Conservation (phyloP, 2,329 filamentous ascomycete genomes). For the Mycocentrospora acerina region DNA sequence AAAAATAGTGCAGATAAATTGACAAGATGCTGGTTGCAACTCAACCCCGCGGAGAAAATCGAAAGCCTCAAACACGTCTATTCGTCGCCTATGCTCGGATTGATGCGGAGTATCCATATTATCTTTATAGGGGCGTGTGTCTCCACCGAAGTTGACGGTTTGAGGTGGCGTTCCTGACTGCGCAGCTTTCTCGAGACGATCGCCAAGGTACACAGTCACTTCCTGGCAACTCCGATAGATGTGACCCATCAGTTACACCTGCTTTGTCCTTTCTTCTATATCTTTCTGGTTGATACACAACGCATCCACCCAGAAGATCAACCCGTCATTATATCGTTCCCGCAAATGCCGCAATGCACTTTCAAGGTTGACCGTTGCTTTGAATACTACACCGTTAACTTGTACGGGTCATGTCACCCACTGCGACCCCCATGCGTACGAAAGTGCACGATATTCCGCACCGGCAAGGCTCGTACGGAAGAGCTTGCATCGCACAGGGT, state of each 20-base stretch:
- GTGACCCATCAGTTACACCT: constrained; percentile 18
- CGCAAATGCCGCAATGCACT: constrained; percentile 13
- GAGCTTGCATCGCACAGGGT: no score
- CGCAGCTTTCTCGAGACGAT: constrained; percentile 1
- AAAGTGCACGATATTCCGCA: constrained; percentile 8
- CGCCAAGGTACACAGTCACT: constrained; percentile 16
- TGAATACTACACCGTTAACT: constrained; percentile 2
- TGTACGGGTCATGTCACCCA: constrained; percentile 2
- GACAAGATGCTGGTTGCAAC: background rate
- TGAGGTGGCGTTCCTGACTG: background rate
- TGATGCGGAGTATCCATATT: background rate
- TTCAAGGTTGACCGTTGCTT: constrained; percentile 16
- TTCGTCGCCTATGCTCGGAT: no score
- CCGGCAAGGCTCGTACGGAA: no score
- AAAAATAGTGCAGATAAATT: background rate
- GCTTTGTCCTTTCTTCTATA: constrained; percentile 11
- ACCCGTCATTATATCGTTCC: constrained; percentile 1
- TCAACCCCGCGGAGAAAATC: no score
- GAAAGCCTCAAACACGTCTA: no score
- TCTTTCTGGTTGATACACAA: constrained; percentile 23
- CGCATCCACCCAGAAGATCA: constrained; percentile 20
- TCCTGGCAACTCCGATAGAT: constrained; percentile 11
- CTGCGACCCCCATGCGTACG: constrained; percentile 17
- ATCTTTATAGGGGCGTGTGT: background rate
- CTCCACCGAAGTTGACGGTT: background rate